phyloP scores from a whole-genome alignment of 805 yeast genomes.

The Nakazawaea anatomiae region DNA sequence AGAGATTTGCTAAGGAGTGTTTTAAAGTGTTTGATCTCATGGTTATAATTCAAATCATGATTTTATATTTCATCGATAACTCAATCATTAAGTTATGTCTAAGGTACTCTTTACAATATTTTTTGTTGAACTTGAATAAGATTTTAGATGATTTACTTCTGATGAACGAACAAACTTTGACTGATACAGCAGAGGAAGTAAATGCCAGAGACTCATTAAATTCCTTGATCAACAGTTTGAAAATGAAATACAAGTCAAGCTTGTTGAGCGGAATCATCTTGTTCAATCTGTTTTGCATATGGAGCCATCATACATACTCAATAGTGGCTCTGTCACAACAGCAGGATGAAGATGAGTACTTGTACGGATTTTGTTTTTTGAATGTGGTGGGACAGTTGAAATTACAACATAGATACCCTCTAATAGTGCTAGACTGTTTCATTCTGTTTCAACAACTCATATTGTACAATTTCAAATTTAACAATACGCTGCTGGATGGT shows the following conservation, averaged over 20 bases:
- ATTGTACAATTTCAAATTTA: conserved; percentile 13
- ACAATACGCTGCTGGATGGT: background rate
- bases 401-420: conserved; percentile 5
- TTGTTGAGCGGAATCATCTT: conserved; percentile 2
- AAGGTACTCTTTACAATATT: conserved; percentile 15
- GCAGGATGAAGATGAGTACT: conserved; percentile 11
- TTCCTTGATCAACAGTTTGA: conserved; percentile 11
- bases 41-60: background rate
- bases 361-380: conserved; percentile 17
- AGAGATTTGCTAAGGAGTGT: conserved; percentile 1
- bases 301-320: conserved; percentile 6
- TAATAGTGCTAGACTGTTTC: conserved; percentile 16
- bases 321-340: no score
- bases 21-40: background rate
- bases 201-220: conserved; percentile 13
- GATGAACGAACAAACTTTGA: conserved; percentile 15
- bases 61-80: conserved; percentile 17
- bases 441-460: conserved; percentile 16
- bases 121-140: conserved; percentile 14
- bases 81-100: conserved; percentile 19
- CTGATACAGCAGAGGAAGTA: background rate
- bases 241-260: conserved; percentile 12
- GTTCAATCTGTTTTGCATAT: conserved; percentile 7
- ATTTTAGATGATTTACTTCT: conserved; percentile 9
- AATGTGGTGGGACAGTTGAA: conserved; percentile 22